phyloP scores from a whole-genome alignment of 306 rosid species.

The Malus fusca region DNA sequence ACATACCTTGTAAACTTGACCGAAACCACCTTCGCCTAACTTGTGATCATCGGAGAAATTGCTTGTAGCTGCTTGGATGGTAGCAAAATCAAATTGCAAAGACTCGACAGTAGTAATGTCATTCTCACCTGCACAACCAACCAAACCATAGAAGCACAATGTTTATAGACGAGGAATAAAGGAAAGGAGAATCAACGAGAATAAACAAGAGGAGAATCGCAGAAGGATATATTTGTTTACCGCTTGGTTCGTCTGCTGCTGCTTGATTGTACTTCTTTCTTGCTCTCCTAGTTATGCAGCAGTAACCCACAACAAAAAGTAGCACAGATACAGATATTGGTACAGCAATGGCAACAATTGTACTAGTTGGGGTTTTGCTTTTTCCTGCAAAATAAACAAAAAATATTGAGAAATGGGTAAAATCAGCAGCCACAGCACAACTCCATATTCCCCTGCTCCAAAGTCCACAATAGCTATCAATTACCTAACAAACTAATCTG shows the following conservation, averaged over 20 bases:
- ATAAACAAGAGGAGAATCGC: too few relatives aligned
- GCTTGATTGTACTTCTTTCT: background rate
- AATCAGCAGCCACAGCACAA: background rate
- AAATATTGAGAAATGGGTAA: background rate
- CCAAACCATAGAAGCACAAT: background rate
- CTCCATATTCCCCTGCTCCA: background rate
- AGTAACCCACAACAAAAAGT: background rate
- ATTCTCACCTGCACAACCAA: background rate
- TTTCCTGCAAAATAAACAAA: background rate
- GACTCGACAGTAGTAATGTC: slow-evolving; percentile 5
- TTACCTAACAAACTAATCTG: too few relatives aligned
- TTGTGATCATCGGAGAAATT: slow-evolving; percentile 11
- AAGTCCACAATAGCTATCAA: too few relatives aligned
- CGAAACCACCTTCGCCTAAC: slow-evolving; percentile 29
- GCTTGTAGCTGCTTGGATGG: slow-evolving; percentile 14
- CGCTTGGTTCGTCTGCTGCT: background rate
- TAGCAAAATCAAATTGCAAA: slow-evolving; percentile 15
- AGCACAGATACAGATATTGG: background rate
- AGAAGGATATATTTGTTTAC: background rate
- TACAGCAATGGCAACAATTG: background rate
- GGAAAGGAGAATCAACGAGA: too few relatives aligned
- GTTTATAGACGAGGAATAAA: too few relatives aligned
- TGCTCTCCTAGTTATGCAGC: background rate
- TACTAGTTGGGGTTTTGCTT: background rate
- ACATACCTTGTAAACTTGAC: slow-evolving; percentile 13